Evolutionary conservation across 2,329 filamentous ascomycete genomes (phyloP), one percentile per base, ranked within the genome.

Genomic region (Trichoderma afroharzianum): DNA sequence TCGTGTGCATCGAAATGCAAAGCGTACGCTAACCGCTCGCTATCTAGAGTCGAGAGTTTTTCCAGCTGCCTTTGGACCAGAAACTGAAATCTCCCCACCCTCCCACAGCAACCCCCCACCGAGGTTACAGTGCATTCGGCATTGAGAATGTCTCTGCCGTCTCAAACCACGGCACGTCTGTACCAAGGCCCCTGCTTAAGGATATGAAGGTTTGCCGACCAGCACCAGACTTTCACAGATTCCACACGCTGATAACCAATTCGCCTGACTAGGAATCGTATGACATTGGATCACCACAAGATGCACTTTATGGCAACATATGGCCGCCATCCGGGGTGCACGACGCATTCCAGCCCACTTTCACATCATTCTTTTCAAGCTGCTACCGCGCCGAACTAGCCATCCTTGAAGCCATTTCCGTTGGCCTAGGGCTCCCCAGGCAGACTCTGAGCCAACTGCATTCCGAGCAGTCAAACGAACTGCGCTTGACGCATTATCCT

Each of bases 41-140:
- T 24, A 70, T 26, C 39, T 24, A 70, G 68, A 70, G 68, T 26
- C 57, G 58, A 32, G 36, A 39, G 4, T 70, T 70, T n/a, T 70
- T 70, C n/a, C 33, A 53, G 15, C 68, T 70, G 7, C 55, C 68
- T 28, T 32, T 70, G 57, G n/a, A 50, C 39, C 24, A 70, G 55
- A 70, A 70, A 21, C 18, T 70, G 36, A 62, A 70, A 50, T 70
- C 68, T 53, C 68, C 68, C 8, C 68, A 70, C 28, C 68, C 68
- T 63, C 68, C 53, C 24, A 70, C 68, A 9, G 68, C 68, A 32
- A 70, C 53, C 58, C 68, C 68, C 59, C 68, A 70, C 57, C 33
- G 68, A 50, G 68, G 68, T 47, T 70, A 63, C 68, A 70, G 68
- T 36, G 57, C 68, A 47, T 62, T 63, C 36, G 68, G 68, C 53